Base-by-base conservation (phyloP, 805 yeast species). In the Lachancea cidri region DNA sequence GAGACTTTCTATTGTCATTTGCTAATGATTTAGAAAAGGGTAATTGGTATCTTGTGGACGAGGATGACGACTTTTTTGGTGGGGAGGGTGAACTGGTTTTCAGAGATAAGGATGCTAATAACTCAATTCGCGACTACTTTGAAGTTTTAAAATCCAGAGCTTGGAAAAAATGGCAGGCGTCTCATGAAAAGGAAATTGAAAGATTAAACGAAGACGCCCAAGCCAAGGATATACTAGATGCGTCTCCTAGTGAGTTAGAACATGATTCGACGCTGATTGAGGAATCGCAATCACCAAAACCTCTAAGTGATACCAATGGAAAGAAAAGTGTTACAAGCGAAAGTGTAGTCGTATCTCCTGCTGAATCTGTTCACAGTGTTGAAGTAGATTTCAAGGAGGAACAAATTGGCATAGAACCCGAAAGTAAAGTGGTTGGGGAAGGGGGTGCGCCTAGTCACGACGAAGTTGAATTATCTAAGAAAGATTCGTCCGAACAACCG, bases 21-120 rank as follows among this genome's bases (percentile, higher is more conserved):
- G 95, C 89, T 19, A 86, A 87, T 50, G 97, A 91, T 60, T 68
- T 91, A 42, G 96, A 89, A 59, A 73, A 70, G 38, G 95, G 95
- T 8, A 83, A 83, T 58, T 86, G 85, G 75, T 75, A 72, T 31
- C 70, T 91, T 39, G 80, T 79, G 52, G 82, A 73, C 46, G 77
- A 74, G 31, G 67, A 71, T 35, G 87, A 81, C 54, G 86, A 85
- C 53, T 74, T 83, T 52, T 72, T 77, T 43, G 76, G 82, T 5
- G 81, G 81, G 38, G 86, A 82, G 46, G 91, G 91, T 46, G 84
- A 82, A 32, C 70, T 87, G 45, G 79, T 79, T n/a, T 74, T 70
- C 43, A 75, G 81, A 55, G 85, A 89, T 44, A 76, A 73, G 47
- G 72, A 68, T 20, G 64, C 77, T 7, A 69, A 73, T 31, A 68